Percentiles rank a stretch among this genome's conserved stretches.
Conservation (phyloP, 2,329 filamentous ascomycete genomes). For the Cadophora sp. region DNA sequence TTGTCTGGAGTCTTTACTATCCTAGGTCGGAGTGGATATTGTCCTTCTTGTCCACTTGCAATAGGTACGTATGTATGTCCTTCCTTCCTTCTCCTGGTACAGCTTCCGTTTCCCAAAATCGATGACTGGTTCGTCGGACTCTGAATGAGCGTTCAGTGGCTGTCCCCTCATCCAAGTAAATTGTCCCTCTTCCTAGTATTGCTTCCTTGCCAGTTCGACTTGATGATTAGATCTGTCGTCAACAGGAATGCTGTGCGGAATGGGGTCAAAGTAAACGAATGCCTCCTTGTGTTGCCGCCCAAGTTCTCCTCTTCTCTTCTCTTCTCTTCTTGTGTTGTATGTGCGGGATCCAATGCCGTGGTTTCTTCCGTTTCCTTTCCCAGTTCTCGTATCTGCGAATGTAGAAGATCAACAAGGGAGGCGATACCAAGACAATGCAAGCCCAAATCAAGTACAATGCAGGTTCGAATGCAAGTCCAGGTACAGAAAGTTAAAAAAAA, state of each 20-base stretch:
- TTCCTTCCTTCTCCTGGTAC: too few species aligned
- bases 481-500: conserved; percentile 1
- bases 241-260: neutral
- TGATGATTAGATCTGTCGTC: neutral
- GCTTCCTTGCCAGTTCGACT: neutral
- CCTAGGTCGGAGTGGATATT: too few species aligned
- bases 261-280: neutral
- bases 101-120: too few species aligned
- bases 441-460: neutral
- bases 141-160: too few species aligned
- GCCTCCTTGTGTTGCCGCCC: neutral
- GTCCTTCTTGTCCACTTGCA: too few species aligned
- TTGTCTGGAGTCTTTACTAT: too few species aligned
- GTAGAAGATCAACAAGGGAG: too few species aligned
- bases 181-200: neutral
- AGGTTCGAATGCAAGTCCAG: neutral
- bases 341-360: neutral
- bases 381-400: conserved; percentile 3
- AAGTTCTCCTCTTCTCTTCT: neutral
- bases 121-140: too few species aligned
- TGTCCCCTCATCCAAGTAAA: too few species aligned
- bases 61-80: too few species aligned
- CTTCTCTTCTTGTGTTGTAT: neutral
- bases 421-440: neutral
- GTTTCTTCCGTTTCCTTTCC: neutral